Evolutionary conservation across 805 yeast species (phyloP).

Genomic region (Huiozyma naganishii): DNA sequence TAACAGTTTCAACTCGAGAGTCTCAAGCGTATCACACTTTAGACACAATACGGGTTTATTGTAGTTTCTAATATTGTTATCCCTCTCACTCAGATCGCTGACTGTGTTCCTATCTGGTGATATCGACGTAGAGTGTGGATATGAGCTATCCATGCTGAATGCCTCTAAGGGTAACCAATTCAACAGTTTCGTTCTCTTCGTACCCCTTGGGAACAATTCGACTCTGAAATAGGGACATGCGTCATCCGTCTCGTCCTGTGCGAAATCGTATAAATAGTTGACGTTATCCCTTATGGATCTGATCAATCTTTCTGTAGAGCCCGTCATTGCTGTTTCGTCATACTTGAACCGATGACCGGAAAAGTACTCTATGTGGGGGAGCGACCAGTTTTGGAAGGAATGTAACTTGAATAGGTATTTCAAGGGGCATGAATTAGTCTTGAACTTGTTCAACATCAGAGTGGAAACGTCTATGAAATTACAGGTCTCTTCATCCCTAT

Average conservation of each 20-base stretch:
- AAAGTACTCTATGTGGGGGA: constrained; percentile 12
- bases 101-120: not conserved
- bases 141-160: not conserved
- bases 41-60: constrained; percentile 15
- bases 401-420: constrained; percentile 14
- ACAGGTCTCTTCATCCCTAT: constrained; percentile 9
- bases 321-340: constrained; percentile 11
- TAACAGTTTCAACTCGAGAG: constrained; percentile 12
- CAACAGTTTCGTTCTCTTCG: constrained; percentile 8
- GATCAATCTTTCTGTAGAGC: constrained; percentile 7
- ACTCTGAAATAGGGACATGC: constrained; percentile 18
- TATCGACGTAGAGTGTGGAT: not conserved
- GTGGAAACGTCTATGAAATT: constrained; percentile 17
- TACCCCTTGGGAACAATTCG: constrained; percentile 17
- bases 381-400: constrained; percentile 18
- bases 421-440: constrained; percentile 6
- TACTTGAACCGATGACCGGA: constrained; percentile 20
- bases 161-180: constrained; percentile 18
- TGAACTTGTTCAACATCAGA: constrained; percentile 10
- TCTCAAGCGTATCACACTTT: constrained; percentile 10
- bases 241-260: constrained; percentile 14
- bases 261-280: constrained; percentile 10
- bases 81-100: not conserved
- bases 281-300: constrained; percentile 9
- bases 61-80: not conserved